Base-by-base conservation (phyloP, 495 filamentous ascomycete species). In the Trichoderma reesei region DNA sequence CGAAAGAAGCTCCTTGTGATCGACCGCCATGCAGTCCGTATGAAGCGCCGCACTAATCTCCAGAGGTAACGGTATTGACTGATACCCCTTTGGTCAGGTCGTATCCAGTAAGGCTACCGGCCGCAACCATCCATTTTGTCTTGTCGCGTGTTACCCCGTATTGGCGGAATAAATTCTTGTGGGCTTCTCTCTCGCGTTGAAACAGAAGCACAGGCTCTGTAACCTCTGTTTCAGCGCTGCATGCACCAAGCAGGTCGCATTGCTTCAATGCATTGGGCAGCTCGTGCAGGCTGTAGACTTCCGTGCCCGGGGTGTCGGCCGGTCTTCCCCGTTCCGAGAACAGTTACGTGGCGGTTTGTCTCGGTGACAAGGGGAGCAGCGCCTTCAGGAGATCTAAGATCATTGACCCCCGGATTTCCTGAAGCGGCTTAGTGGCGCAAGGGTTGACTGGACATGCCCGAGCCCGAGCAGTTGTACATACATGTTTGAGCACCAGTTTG, bases 361-460 rank as follows among this genome's bases (percentile, higher is more conserved):
- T 56, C 51, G 51, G 31, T 56, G 51, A 56, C 51, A 56, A 56
- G 51, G 51, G 51, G 26, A 56, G 51, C 51, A 56, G 11, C 18
- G n/a, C n/a, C n/a, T n/a, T 56, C 51, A 56, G 51, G 51, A 56
- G 51, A 56, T 56, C 51, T 56, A 34, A 51, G 51, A 56, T 56
- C 51, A 56, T 18, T 56, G 51, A 56, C 51, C 51, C 51, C 51
- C 13, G 51, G 26, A 56, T 56, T 56, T 56, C 51, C 51, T 31
- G 51, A 56, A 56, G 20, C 51, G 34, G 51, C 51, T n/a, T 56
- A 56, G 51, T 7, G 20, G 26, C 51, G 20, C 51, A 56, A 56
- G 51, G 51, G 51, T 56, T 11, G 31, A 56, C 16, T 16, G 44
- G 16, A 48, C 16, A 18, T 48, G 16, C 44, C n/a, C 3, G 5